These are phyloP conservation scores for Annulohypoxylon bovei DNA, from an alignment of 495 filamentous ascomycete species.

Conservation along the genomic window DNA sequence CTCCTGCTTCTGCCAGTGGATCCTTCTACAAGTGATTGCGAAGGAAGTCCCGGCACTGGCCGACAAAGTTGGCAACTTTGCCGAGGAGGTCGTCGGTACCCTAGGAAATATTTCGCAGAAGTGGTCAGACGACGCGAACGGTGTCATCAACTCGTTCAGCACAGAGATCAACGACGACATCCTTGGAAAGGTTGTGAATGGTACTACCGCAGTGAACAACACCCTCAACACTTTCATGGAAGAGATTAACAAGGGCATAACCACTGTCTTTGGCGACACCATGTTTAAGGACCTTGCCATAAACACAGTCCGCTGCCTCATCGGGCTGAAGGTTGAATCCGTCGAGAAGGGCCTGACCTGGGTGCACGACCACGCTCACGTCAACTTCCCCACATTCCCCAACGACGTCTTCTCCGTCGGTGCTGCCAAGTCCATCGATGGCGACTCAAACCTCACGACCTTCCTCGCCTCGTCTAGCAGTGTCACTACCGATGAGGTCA, in stretches of 20 bases:
- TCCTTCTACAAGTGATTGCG: slow-evolving; percentile 77
- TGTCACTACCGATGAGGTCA: slow-evolving; percentile 81
- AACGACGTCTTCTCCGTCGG: slow-evolving; percentile 87
- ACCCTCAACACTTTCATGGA: slow-evolving; percentile 86
- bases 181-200: slow-evolving; percentile 88
- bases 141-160: slow-evolving; percentile 72
- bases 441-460: slow-evolving; percentile 65
- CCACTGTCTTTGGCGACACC: slow-evolving; percentile 82
- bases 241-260: slow-evolving; percentile 74
- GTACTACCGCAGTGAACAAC: slow-evolving; percentile 80
- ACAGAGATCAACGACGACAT: slow-evolving; percentile 81
- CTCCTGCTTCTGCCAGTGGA: slow-evolving; percentile 84
- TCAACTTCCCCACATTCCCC: slow-evolving; percentile 79
- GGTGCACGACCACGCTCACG: slow-evolving; percentile 84
- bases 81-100: slow-evolving; percentile 76
- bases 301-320: slow-evolving; percentile 77
- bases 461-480: slow-evolving; percentile 79
- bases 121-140: slow-evolving; percentile 84
- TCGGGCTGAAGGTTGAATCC: slow-evolving; percentile 77
- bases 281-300: slow-evolving; percentile 75
- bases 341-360: slow-evolving; percentile 89
- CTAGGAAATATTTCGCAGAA: slow-evolving; percentile 76
- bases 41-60: slow-evolving; percentile 80
- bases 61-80: slow-evolving; percentile 80
- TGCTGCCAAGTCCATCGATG: slow-evolving; percentile 69